A percentile compares a stretch with the other conserved stretches of the same genome.
phyloP scores from a whole-genome alignment of 768 basidiomycete species.

The Rhodosporidiobolus sp. region DNA sequence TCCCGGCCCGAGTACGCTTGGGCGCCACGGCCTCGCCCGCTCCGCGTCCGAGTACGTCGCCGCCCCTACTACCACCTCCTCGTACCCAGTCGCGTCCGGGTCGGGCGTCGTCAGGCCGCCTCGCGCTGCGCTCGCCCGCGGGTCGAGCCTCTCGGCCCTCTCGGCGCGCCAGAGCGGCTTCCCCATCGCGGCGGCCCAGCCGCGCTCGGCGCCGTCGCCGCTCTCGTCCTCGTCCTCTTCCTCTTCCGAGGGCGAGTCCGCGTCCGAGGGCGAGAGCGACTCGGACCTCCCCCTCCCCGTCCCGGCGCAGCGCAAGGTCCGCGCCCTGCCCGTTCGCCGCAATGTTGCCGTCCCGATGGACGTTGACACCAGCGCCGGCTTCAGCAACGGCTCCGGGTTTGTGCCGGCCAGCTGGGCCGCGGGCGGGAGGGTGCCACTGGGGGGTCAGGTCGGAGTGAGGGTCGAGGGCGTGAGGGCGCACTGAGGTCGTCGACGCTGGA shows the following conservation, averaged over 20 bases:
- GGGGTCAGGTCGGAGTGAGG: neutral
- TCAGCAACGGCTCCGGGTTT: neutral
- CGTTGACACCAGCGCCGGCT: neutral
- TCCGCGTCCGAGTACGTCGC: constrained; percentile 20
- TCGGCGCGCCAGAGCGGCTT: constrained; percentile 2
- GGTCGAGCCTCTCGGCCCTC: neutral
- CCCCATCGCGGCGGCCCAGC: constrained; percentile 3
- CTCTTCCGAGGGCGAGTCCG: neutral
- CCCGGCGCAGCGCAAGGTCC: constrained; percentile 1
- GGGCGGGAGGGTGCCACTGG: neutral
- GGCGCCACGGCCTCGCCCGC: constrained; percentile 8
- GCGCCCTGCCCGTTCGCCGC: constrained; percentile 8
- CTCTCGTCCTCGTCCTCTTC: neutral
- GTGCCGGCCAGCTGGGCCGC: neutral
- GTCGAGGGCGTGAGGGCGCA: constrained; percentile 7
- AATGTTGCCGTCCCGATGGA: neutral
- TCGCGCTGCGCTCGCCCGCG: neutral
- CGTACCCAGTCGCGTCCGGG: neutral
- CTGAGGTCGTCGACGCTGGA: neutral
- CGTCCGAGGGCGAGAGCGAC: neutral
- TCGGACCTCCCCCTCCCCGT: neutral
- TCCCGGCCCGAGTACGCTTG: too few relatives aligned
- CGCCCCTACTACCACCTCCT: neutral
- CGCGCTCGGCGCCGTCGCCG: neutral
- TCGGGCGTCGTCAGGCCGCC: neutral